Evolutionary conservation across 495 filamentous ascomycete species (phyloP).

Genomic region (Xylaria sp.): DNA sequence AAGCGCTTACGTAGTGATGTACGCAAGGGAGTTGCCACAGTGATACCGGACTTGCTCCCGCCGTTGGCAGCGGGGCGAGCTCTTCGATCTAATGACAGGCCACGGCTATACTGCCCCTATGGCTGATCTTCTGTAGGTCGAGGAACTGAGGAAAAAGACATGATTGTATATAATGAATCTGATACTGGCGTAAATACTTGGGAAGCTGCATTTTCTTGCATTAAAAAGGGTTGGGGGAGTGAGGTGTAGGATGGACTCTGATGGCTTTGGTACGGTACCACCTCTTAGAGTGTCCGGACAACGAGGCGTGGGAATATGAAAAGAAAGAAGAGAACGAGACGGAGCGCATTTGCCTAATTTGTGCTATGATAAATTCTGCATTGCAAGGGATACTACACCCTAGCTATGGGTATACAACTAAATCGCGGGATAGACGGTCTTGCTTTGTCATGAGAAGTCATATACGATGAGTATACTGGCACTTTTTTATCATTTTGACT

Average conservation of each 20-base stretch:
- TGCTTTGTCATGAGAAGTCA: too few species aligned
- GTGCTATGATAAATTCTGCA: neutral
- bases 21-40: neutral
- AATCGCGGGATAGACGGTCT: neutral
- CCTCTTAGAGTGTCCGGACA: neutral
- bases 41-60: neutral
- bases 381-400: neutral
- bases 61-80: neutral
- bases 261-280: neutral
- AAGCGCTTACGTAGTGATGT: neutral
- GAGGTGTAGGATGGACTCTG: neutral
- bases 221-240: neutral
- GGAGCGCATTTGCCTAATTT: neutral
- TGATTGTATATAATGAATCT: slow-evolving; percentile 19
- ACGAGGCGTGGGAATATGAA: neutral
- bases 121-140: neutral
- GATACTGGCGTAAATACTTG: slow-evolving; percentile 4
- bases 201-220: neutral
- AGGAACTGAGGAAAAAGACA: neutral
- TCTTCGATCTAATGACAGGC: slow-evolving; percentile 5
- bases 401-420: neutral
- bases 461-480: too few species aligned
- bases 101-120: neutral
- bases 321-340: neutral
- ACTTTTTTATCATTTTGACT: neutral